These are phyloP conservation scores for Leccinum uliginosum DNA, from an alignment of 768 basidiomycete species.

Conservation along the genomic window DNA sequence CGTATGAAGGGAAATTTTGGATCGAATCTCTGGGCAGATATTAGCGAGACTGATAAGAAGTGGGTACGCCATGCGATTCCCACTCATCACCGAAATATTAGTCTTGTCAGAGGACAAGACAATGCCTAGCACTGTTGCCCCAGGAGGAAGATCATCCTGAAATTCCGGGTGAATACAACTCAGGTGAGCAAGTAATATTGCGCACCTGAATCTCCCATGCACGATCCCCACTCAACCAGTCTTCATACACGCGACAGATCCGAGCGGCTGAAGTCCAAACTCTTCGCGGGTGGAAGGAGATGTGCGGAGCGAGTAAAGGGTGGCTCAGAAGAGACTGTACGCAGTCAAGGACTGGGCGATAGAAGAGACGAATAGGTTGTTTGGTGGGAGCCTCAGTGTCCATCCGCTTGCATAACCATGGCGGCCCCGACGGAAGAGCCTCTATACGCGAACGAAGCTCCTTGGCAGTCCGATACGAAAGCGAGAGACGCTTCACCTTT, in stretches of 20 bases:
- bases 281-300: constrained; percentile 18
- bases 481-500: background rate
- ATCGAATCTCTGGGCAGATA: background rate
- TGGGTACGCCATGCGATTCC: background rate
- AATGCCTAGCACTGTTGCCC: background rate
- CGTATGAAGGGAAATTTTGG: background rate
- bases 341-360: constrained; percentile 27
- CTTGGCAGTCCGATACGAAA: background rate
- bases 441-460: background rate
- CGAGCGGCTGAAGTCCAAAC: constrained; percentile 11
- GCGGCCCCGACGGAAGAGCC: background rate
- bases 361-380: constrained; percentile 23
- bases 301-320: constrained; percentile 23
- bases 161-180: background rate
- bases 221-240: constrained; percentile 5
- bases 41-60: background rate
- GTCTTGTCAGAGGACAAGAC: background rate
- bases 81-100: background rate
- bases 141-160: background rate
- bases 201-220: constrained; percentile 27
- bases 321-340: constrained; percentile 22
- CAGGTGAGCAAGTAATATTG: background rate
- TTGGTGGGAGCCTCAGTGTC: constrained; percentile 18
- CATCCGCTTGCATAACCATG: background rate
- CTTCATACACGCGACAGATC: constrained; percentile 9